Evolutionary conservation across 2,329 filamentous ascomycete genomes (phyloP).

Genomic region (Phaeosphaeria sp.): DNA sequence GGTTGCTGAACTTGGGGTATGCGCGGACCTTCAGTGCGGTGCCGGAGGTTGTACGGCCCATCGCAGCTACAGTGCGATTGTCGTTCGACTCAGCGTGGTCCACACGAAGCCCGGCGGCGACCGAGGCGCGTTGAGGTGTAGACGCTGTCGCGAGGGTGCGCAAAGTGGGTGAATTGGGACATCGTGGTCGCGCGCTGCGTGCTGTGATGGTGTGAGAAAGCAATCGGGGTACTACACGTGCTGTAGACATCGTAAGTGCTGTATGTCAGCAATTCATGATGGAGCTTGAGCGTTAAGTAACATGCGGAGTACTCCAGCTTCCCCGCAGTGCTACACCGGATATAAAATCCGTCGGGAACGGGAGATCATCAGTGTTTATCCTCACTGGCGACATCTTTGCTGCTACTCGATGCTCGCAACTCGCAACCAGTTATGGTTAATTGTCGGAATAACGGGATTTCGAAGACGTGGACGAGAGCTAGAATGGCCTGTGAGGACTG

Average conservation of each 20-base stretch:
- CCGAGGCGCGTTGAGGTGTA: conserved; percentile 18
- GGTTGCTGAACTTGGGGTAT: conserved; percentile 50
- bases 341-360: conserved; percentile 3
- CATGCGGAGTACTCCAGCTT: conserved; percentile 4
- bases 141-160: conserved; percentile 22
- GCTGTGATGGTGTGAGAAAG: neutral
- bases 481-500: neutral
- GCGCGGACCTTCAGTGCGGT: conserved; percentile 54
- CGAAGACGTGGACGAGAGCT: neutral
- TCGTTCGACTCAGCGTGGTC: conserved; percentile 45
- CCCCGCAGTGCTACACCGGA: conserved; percentile 10
- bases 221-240: conserved; percentile 1
- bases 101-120: conserved; percentile 27
- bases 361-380: neutral
- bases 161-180: neutral
- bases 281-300: neutral
- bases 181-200: neutral
- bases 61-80: conserved; percentile 53
- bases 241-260: conserved; percentile 15
- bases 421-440: too few relatives aligned
- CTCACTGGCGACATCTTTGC: neutral
- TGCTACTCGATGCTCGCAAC: neutral
- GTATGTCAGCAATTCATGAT: conserved; percentile 2
- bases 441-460: neutral
- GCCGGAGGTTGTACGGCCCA: conserved; percentile 55